Base-by-base conservation (phyloP, 345 rosid species). In the Eucalyptus caleyi region DNA sequence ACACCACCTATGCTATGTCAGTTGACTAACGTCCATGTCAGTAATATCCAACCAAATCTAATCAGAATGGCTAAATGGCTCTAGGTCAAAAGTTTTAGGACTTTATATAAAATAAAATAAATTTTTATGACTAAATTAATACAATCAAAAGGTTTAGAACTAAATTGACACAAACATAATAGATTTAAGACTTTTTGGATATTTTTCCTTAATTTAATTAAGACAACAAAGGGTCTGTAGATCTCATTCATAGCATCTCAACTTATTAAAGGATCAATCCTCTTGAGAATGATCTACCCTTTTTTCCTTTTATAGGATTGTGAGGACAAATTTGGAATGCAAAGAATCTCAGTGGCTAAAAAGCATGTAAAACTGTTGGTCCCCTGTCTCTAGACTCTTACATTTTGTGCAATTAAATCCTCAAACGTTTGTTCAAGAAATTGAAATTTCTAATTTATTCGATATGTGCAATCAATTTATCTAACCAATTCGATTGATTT, bases 11-110 rank as follows among this genome's bases (percentile, higher is more conserved):
- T 51, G 54, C 1, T 6, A 51, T 0, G 9, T 0, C 4, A 1
- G 19, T 0, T 1, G 6, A 4, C 21, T 51, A 6, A 51, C 0
- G 2, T 16, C 1, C 0, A 50, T 16, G 54, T 3, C 0, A 6
- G 0, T 0, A 53, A 19, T 53, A 53, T 53, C 59, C 1, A 8
- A 1, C 2, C 59, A 53, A 53, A 53, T 53, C 8, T 53, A 53
- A 53, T 53, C 1, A 1, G 0, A 53, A 53, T 2, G 2, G 26
- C 59, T 53, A 53, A 19, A 3, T 53, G 24, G 10, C 59, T 53
- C 5, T 53, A 1, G 2, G 11, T 53, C 4, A 53, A 53, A 53
- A 19, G 11, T 53, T 53, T 53, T 53, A 53, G 59, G 59, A 53
- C 26, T 53, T 53, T 53, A 2, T 0, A 9, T 53, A 53, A 53